A percentile compares a stretch with the other conserved stretches of the same genome.
Evolutionary conservation across 768 basidiomycete genomes (phyloP).

Genomic region (Boletus subparvulus): DNA sequence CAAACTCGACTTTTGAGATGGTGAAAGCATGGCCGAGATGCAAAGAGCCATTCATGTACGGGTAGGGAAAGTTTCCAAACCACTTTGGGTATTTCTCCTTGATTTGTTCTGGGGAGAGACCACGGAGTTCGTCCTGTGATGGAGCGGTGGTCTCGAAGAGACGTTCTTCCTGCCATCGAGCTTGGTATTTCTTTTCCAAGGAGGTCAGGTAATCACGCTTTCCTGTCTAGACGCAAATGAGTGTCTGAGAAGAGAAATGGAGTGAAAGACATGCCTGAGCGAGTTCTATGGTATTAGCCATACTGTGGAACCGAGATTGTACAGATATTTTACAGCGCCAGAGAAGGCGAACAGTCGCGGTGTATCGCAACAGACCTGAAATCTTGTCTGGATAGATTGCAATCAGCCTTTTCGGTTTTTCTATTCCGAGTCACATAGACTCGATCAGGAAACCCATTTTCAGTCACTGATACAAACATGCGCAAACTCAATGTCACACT

Average conservation of each 20-base stretch:
- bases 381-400: conserved; percentile 27
- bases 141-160: conserved; percentile 89
- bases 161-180: conserved; percentile 71
- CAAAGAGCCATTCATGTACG: conserved; percentile 98
- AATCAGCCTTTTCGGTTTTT: conserved; percentile 19
- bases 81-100: conserved; percentile 86
- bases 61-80: conserved; percentile 95
- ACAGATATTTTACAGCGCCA: conserved; percentile 35
- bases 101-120: conserved; percentile 64
- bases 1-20: conserved; percentile 97
- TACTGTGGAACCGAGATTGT: conserved; percentile 28
- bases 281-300: conserved; percentile 67
- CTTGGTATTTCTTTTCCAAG: conserved; percentile 84
- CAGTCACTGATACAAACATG: conserved; percentile 14
- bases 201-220: conserved; percentile 87
- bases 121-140: conserved; percentile 57
- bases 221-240: conserved; percentile 60
- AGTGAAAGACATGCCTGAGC: conserved; percentile 46
- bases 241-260: background rate
- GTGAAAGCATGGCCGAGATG: conserved; percentile 98
- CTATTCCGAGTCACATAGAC: conserved; percentile 17
- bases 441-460: conserved; percentile 14
- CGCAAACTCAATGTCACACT: conserved; percentile 27
- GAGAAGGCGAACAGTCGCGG: conserved; percentile 22
- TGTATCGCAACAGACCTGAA: conserved; percentile 23